Evolutionary conservation across 2,329 filamentous ascomycete genomes (phyloP).

Genomic region (Exophiala alcalophila): DNA sequence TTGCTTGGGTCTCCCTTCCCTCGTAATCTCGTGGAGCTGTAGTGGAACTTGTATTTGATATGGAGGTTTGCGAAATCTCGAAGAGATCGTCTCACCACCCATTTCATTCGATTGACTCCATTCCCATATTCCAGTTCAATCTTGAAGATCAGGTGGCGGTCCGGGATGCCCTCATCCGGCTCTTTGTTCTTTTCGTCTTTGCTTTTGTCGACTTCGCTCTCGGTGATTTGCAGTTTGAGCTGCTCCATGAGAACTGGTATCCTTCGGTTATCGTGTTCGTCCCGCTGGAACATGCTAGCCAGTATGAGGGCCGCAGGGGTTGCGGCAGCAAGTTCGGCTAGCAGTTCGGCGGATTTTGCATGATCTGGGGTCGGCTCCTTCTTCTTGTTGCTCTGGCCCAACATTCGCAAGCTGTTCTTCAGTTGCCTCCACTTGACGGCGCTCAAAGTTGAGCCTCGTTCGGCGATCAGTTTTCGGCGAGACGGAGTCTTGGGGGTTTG

Average conservation of each 20-base stretch:
- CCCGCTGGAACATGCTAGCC: slow-evolving; percentile 95
- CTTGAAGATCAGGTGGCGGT: slow-evolving; percentile 79
- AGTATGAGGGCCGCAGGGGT: slow-evolving; percentile 91
- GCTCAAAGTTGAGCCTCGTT: slow-evolving; percentile 67
- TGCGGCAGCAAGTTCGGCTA: slow-evolving; percentile 90
- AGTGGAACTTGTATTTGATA: slow-evolving; percentile 84
- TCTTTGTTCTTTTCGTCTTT: slow-evolving; percentile 24
- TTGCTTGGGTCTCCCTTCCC: slow-evolving; percentile 66
- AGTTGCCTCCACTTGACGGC: slow-evolving; percentile 89
- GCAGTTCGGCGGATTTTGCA: slow-evolving; percentile 90
- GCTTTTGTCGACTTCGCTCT: slow-evolving; percentile 66
- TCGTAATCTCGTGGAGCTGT: slow-evolving; percentile 76
- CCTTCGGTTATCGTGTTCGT: slow-evolving; percentile 91
- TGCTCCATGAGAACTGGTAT: slow-evolving; percentile 95
- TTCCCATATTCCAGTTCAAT: slow-evolving; percentile 96
- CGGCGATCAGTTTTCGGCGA: slow-evolving; percentile 46
- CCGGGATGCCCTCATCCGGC: slow-evolving; percentile 32
- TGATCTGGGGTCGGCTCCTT: slow-evolving; percentile 84
- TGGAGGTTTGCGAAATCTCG: slow-evolving; percentile 91
- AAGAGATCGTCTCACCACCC: slow-evolving; percentile 84
- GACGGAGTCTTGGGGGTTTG: slow-evolving; percentile 28
- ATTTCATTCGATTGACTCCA: slow-evolving; percentile 92
- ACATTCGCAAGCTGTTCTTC: slow-evolving; percentile 80
- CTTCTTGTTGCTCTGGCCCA: slow-evolving; percentile 75
- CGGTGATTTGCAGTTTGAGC: slow-evolving; percentile 80